Percentiles rank a stretch among this genome's conserved stretches.
Conservation (phyloP, 306 rosid genomes). For the cucumber (Cucumis sativus) region Cucumber_9930_V3 NC_026661.2:17295501-17296000, state of each 20-base stretch:
- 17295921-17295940: background rate
- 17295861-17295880: background rate
- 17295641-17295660: background rate
- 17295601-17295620: background rate
- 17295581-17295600: background rate
- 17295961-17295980: background rate
- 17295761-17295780: background rate
- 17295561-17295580: background rate
- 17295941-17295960: background rate
- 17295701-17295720: background rate
- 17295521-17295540: background rate
- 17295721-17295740: background rate
- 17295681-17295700: background rate
- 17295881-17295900: background rate
- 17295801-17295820: background rate
- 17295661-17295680: background rate
- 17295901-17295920: background rate
- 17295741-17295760: background rate
- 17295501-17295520: background rate
- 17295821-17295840: background rate
- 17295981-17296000: background rate
- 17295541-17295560: background rate
- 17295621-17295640: background rate
- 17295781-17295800: background rate
- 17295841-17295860: background rate